phyloP scores from a whole-genome alignment of 768 basidiomycete genomes.

The Calocybe indica region DNA sequence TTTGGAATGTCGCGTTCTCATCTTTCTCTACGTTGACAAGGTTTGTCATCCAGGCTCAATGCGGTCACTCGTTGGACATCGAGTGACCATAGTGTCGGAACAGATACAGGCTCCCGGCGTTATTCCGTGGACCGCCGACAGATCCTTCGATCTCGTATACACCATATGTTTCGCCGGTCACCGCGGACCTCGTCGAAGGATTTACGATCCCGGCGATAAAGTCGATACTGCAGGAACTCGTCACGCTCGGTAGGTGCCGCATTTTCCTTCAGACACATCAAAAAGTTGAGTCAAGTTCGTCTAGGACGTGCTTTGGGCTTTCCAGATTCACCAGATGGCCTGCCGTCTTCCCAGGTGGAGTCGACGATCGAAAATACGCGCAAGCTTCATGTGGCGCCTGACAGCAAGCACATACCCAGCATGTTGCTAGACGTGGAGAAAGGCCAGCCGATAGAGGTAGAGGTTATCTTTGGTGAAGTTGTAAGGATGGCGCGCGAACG shows the following conservation, averaged over 20 bases:
- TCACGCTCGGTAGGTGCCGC: slow-evolving; percentile 28
- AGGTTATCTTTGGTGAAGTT: slow-evolving; percentile 57
- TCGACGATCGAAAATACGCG: slow-evolving; percentile 29
- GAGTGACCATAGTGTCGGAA: background rate
- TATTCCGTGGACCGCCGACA: slow-evolving; percentile 43
- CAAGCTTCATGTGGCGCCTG: slow-evolving; percentile 29
- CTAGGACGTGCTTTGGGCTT: slow-evolving; percentile 15
- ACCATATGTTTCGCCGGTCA: slow-evolving; percentile 33
- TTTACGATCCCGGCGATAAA: slow-evolving; percentile 43
- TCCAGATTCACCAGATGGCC: slow-evolving; percentile 25
- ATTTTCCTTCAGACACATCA: background rate
- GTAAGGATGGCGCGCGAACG: slow-evolving; percentile 40
- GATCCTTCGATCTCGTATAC: slow-evolving; percentile 27
- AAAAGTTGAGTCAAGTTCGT: background rate
- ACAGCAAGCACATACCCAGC: slow-evolving; percentile 42
- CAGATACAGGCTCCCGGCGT: slow-evolving; percentile 40
- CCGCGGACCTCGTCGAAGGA: slow-evolving; percentile 32
- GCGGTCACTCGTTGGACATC: slow-evolving; percentile 33
- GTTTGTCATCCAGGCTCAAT: slow-evolving; percentile 27
- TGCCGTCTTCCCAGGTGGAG: slow-evolving; percentile 35
- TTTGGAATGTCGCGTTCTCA: slow-evolving; percentile 58
- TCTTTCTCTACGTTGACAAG: slow-evolving; percentile 45
- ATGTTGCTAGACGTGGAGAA: slow-evolving; percentile 52
- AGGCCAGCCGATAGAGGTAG: slow-evolving; percentile 54
- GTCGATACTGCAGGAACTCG: slow-evolving; percentile 39